Percentiles rank a stretch among this genome's conserved stretches.
phyloP scores from a whole-genome alignment of 331 rosid genomes.

The Stylosanthes scabra region DNA sequence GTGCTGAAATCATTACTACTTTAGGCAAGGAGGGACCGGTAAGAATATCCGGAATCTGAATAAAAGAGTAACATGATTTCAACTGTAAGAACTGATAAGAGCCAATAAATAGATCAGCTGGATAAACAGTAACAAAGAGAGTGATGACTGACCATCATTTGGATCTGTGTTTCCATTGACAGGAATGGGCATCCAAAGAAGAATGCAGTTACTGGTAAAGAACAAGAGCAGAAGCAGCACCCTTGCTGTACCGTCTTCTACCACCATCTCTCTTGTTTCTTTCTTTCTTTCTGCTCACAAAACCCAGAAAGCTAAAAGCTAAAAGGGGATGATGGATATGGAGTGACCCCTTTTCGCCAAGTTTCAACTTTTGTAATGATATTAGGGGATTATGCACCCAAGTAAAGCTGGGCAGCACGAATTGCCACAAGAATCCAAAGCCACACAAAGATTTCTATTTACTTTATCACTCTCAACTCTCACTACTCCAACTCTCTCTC shows the following conservation, averaged over 20 bases:
- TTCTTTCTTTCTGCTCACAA: slow-evolving; percentile 31
- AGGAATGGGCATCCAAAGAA: slow-evolving; percentile 51
- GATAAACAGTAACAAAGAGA: slow-evolving; percentile 17
- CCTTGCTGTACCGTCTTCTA: slow-evolving; percentile 47
- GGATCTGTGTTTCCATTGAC: slow-evolving; percentile 84
- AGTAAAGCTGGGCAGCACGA: slow-evolving; percentile 87
- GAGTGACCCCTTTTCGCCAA: slow-evolving; percentile 41
- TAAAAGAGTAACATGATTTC: neutral
- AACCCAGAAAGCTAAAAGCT: slow-evolving; percentile 46
- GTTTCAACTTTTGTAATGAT: slow-evolving; percentile 19
- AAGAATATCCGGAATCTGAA: slow-evolving; percentile 14
- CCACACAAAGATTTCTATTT: slow-evolving; percentile 53
- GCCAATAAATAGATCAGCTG: slow-evolving; percentile 39
- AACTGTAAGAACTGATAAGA: neutral
- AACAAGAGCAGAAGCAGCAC: slow-evolving; percentile 31
- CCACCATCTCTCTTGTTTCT: slow-evolving; percentile 48
- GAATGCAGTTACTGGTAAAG: slow-evolving; percentile 62
- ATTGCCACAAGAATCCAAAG: slow-evolving; percentile 92
- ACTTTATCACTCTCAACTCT: slow-evolving; percentile 15
- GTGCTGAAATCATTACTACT: slow-evolving; percentile 30
- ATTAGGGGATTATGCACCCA: slow-evolving; percentile 47
- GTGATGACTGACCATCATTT: slow-evolving; percentile 60
- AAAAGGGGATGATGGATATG: slow-evolving; percentile 24
- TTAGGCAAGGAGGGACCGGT: slow-evolving; percentile 21
- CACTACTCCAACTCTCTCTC: neutral